Percentiles rank a stretch among this genome's conserved stretches.
Evolutionary conservation across 2,329 filamentous ascomycete species (phyloP).

Genomic region (Aphanoascus verrucosus): DNA sequence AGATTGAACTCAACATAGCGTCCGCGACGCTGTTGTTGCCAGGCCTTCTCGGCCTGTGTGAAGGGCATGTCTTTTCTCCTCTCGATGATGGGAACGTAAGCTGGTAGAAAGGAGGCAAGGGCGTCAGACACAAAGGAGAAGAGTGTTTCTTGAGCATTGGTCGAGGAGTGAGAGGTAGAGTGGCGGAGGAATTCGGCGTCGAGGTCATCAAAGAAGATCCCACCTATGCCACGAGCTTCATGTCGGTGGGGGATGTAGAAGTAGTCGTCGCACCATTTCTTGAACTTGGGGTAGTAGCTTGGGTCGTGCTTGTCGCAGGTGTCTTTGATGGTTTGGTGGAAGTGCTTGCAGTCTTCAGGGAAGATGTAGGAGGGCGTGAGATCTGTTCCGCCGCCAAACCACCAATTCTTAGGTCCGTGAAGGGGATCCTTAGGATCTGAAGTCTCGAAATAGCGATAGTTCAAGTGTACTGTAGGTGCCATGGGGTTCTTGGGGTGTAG

Average conservation of each 20-base stretch:
- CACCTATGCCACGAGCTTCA: constrained; percentile 78
- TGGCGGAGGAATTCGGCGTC: constrained; percentile 48
- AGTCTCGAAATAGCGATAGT: constrained; percentile 98
- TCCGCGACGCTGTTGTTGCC: constrained; percentile 92
- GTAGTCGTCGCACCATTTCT: constrained; percentile 97
- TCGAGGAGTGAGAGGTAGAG: constrained; percentile 39
- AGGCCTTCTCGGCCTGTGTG: constrained; percentile 75
- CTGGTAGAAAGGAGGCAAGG: constrained; percentile 75
- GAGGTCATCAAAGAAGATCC: constrained; percentile 97
- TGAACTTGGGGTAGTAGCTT: constrained; percentile 85
- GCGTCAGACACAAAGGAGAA: constrained; percentile 85
- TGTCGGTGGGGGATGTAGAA: constrained; percentile 87
- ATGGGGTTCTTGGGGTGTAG: constrained; percentile 91
- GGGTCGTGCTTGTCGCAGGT: constrained; percentile 90
- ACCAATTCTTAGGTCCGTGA: constrained; percentile 63
- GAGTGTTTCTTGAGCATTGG: constrained; percentile 76
- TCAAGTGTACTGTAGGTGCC: constrained; percentile 93
- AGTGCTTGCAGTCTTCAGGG: constrained; percentile 93
- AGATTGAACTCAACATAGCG: constrained; percentile 98
- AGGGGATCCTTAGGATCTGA: constrained; percentile 68
- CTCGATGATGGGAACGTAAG: constrained; percentile 80
- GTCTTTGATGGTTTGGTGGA: constrained; percentile 86
- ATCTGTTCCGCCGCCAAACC: constrained; percentile 94
- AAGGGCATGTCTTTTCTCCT: constrained; percentile 86
- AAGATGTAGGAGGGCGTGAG: constrained; percentile 89